Evolutionary conservation across 208 protist genomes (phyloP), one percentile per base, ranked within the genome.

Genomic region (Borovskyia barvae): DNA sequence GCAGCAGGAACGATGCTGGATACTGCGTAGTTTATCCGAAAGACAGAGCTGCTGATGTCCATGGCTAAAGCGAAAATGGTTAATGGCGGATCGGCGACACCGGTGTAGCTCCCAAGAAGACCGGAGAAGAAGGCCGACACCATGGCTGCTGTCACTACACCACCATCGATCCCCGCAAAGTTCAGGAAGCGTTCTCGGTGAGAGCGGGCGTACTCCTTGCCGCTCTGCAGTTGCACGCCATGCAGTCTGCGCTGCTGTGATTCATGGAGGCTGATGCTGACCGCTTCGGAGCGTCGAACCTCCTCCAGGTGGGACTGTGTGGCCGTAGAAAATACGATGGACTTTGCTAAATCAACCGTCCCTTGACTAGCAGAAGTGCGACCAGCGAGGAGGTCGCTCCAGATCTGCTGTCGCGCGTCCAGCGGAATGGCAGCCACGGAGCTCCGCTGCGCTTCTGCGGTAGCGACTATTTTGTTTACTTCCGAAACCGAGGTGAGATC

Each of bases 51-150:
- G 43, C 61, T 61, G 47, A 77, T 77, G 46, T 56, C 33, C 58
- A 68, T 71, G 14, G 62, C 58, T 3, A 77, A 30, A 1, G 51
- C 71, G 19, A 77, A 77, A 19, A 77, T 67, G 22, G 60, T 54
- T 20, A 71, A 43, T n/a, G 71, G 61, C 2, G 71, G 63, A 36
- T 58, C 43, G 15, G 57, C 48, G 3, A 62, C 56, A 8, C 71
- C 71, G 2, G 61, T 70, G 53, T 72, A 77, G 50, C 55, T 70
- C 37, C 61, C 62, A 15, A 70, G 40, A 0, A 77, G 45, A 4
- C 71, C 71, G 0, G 61, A 52, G 47, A 66, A 65, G 71, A 77
- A 77, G 45, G 71, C 66, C 15, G 63, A 65, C 33, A 64, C 57
- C 29, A 77, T 49, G 24, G 67, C 67, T 0, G 41, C 60, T 37